Base-by-base conservation (phyloP, 352 stramenopile species). In the Phytophthora boehmeriae region DNA sequence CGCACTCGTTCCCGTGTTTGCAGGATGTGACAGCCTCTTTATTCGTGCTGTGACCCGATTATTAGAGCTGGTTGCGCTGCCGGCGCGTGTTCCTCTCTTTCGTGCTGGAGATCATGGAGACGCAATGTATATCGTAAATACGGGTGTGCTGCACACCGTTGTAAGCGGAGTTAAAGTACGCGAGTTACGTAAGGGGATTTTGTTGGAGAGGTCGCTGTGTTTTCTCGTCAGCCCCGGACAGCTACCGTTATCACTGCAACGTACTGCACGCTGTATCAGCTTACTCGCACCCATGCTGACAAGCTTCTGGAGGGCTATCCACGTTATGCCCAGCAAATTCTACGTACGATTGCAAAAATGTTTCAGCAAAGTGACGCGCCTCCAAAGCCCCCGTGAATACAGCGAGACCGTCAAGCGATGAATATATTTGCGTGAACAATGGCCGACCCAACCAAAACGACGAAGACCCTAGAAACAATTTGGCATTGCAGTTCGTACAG, bases 91-190 rank as follows among this genome's bases (percentile, higher is more conserved):
- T 50, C 52, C 82, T 45, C 73, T 91, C 25, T 91, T 89, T 59
- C 63, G 62, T 19, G 62, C 66, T 0, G 82, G 82, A 1, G 82
- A 91, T 19, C 76, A 86, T 20, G 82, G 82, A 23, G 76, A 91
- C 53, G 82, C 81, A 4, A 88, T 91, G 78, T 91, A 90, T 41
- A 77, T 91, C 30, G 66, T 91, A 25, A 71, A 86, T 44, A 81
- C 80, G 5, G 82, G 82, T 0, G 82, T 91, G 2, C 55, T 91
- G 13, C 71, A 86, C 35, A 87, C 78, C 0, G 60, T 86, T 9
- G 76, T 89, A 5, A 71, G 82, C 28, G 78, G 79, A 16, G 67
- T 86, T 2, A 91, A 90, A 59, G 76, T 91, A 8, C 82, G 82
- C 4, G 82, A 91, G 57, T 44, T 91, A 8, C 69, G 82, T 9